Base-by-base conservation (phyloP, 2,329 filamentous ascomycete genomes). In the Pseudopithomyces chartarum region DNA sequence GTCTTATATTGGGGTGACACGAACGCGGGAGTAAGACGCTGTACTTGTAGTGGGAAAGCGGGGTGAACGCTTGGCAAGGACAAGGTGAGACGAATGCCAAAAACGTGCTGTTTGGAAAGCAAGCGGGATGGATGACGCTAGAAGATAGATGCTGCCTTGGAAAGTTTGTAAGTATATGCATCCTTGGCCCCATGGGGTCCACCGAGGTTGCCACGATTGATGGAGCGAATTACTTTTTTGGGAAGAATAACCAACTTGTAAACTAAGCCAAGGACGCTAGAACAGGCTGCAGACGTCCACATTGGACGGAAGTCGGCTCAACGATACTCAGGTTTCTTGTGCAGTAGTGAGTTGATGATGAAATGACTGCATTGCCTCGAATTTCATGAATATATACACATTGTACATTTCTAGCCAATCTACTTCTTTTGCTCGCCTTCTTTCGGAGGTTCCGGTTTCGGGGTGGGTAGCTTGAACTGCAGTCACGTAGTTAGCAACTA, bases 391-490 rank as follows among this genome's bases (percentile, higher is more conserved):
- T 76, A 75, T 77, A 72, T 77, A 76, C 74, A 78, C 65, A 66
- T 61, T 69, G 61, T 71, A 65, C 69, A 66, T 59, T 55, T 68
- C 60, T 55, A 58, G 44, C 15, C 23, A 39, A 55, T 73, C 73
- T 92, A 94, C 83, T 97, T 97, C 89, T 97, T 96, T 69, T 90
- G 86, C 80, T 95, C 90, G 74, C 93, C 90, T 76, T 90, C 88
- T 83, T 92, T 92, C 72, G 91, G 75, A 43, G 75, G 89, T 80
- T 99, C 95, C 4, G 95, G 94, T 82, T 97, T 96, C 52, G 95
- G 91, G 47, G 90, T 97, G 26, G 96, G 95, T 61, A 99, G 83
- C 82, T 97, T 97, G 84, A 98, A 98, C 75, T 88, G 58, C 19
- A 36, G n/a, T 57, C 34, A 65, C 58, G 56, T 47, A 52, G 55